Evolutionary conservation across 257 asterid genomes (phyloP).

Genomic region (Solanum piurae): DNA sequence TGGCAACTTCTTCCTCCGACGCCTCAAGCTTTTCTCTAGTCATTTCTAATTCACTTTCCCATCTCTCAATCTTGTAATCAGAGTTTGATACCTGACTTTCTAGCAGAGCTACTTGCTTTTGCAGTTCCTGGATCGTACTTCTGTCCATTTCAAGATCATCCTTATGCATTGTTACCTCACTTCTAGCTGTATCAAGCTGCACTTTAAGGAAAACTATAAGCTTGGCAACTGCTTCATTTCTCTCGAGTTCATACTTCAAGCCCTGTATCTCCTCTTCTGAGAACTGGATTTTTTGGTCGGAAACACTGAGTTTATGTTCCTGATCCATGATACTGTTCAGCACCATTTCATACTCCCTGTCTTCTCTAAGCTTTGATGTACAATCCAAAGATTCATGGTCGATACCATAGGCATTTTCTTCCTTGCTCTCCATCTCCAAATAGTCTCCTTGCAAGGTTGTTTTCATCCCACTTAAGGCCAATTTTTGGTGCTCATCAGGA

Average conservation of each 20-base stretch:
- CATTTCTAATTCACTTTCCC: slow-evolving; percentile 2
- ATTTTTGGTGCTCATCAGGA: slow-evolving; percentile 8
- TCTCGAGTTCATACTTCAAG: slow-evolving; percentile 27
- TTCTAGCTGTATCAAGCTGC: slow-evolving; percentile 31
- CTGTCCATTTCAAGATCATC: slow-evolving; percentile 36
- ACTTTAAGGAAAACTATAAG: slow-evolving; percentile 22
- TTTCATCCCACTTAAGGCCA: neutral
- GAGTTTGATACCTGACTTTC: neutral
- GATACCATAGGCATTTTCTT: neutral
- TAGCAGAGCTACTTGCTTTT: slow-evolving; percentile 22
- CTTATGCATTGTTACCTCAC: slow-evolving; percentile 27
- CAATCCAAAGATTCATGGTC: neutral
- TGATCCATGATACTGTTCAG: slow-evolving; percentile 19
- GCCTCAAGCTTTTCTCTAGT: slow-evolving; percentile 7
- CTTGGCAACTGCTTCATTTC: slow-evolving; percentile 15
- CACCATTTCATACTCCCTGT: neutral
- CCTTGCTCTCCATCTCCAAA: slow-evolving; percentile 2
- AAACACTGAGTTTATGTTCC: slow-evolving; percentile 26
- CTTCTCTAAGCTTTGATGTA: slow-evolving; percentile 1
- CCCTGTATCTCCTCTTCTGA: slow-evolving; percentile 50
- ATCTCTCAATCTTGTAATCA: neutral
- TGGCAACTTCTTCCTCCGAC: slow-evolving; percentile 3
- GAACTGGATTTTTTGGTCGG: slow-evolving; percentile 18
- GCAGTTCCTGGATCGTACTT: slow-evolving; percentile 30
- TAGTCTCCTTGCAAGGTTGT: slow-evolving; percentile 11